These are phyloP conservation scores for Ogataea paradorogensis DNA, from an alignment of 805 yeast species.

Conservation along the genomic window DNA sequence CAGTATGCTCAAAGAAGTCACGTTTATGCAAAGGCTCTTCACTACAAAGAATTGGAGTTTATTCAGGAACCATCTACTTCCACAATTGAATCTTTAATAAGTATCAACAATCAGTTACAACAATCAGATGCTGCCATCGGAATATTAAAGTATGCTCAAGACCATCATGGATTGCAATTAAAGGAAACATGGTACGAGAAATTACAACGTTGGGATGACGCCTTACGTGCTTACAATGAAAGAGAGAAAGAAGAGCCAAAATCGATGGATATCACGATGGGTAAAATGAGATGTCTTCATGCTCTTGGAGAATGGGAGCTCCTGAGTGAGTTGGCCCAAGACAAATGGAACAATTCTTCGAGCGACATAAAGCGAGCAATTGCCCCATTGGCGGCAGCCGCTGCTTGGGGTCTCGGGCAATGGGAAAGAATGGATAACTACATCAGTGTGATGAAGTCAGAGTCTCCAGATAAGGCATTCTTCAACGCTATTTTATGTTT, in stretches of 20 bases:
- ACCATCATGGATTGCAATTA: conserved; percentile 83
- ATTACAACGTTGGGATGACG: conserved; percentile 97
- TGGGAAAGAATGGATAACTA: conserved; percentile 97
- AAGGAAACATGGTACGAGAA: conserved; percentile 98
- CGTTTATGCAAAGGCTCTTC: conserved; percentile 96
- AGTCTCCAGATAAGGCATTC: conserved; percentile 92
- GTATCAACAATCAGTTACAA: conserved; percentile 90
- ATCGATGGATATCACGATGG: conserved; percentile 87
- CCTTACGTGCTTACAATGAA: conserved; percentile 82
- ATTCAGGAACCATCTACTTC: conserved; percentile 90
- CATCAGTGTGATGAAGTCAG: conserved; percentile 83
- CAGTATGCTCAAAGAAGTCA: conserved; percentile 93
- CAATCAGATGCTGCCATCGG: conserved; percentile 99
- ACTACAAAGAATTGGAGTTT: conserved; percentile 92
- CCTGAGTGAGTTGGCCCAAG: conserved; percentile 77
- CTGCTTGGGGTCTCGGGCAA: conserved; percentile 96
- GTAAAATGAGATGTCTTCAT: conserved; percentile 96
- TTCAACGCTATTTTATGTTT: conserved; percentile 86
- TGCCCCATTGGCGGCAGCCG: conserved; percentile 98
- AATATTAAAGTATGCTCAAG: conserved; percentile 88
- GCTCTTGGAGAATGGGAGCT: conserved; percentile 99
- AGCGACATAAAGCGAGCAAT: conserved; percentile 75
- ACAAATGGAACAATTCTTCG: conserved; percentile 76
- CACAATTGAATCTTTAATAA: conserved; percentile 86
- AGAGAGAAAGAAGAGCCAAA: conserved; percentile 65